These are phyloP conservation scores for Aspergillus heteromorphus DNA, from an alignment of 495 filamentous ascomycete genomes.

Conservation along the genomic window DNA sequence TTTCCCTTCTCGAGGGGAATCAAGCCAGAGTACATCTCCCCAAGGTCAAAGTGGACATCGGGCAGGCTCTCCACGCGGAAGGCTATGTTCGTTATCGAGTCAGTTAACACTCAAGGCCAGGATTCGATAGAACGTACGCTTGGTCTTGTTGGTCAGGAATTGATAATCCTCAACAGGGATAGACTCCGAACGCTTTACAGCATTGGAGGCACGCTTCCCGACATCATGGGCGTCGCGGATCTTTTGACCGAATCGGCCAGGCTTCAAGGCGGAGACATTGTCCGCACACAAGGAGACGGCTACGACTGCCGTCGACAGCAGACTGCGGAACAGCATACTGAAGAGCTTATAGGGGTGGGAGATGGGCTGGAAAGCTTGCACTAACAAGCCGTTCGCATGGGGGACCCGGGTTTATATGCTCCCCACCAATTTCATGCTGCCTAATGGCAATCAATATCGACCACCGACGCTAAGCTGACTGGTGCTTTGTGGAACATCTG, in stretches of 20 bases:
- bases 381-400: neutral
- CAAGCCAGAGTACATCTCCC: conserved; percentile 70
- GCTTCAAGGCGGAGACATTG: conserved; percentile 19
- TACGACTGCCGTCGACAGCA: conserved; percentile 24
- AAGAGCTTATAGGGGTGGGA: neutral
- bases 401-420: neutral
- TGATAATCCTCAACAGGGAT: conserved; percentile 26
- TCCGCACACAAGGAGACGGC: conserved; percentile 25
- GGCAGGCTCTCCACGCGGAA: conserved; percentile 66
- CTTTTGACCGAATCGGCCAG: conserved; percentile 44
- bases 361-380: neutral
- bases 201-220: conserved; percentile 69
- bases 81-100: conserved; percentile 27
- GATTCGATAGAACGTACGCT: conserved; percentile 20
- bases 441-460: neutral
- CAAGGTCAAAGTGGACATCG: conserved; percentile 67
- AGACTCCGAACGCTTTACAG: conserved; percentile 17
- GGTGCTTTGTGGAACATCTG: neutral
- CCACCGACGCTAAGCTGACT: neutral
- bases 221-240: conserved; percentile 78
- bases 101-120: neutral
- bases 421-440: neutral
- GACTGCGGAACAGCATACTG: conserved; percentile 27
- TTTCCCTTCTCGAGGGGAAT: conserved; percentile 61
- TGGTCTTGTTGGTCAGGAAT: conserved; percentile 32